Evolutionary conservation across 306 rosid species (phyloP), one percentile per base, ranked within the genome.

Genomic region (Gastrolobium bilobum): DNA sequence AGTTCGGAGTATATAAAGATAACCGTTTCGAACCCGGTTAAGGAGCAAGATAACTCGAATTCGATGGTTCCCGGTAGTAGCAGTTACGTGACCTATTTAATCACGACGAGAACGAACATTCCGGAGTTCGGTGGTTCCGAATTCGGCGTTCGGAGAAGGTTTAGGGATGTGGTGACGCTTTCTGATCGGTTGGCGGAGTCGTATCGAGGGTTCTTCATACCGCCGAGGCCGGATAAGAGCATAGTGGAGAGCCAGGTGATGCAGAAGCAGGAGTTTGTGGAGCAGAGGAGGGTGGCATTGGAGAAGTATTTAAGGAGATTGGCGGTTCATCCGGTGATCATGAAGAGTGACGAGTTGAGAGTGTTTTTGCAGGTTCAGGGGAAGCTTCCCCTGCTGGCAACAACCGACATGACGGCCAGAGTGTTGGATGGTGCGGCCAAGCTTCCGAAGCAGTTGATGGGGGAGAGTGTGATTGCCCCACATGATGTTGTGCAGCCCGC

Each of bases 231-330:
- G 52, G 98, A 95, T 66, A 95, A 95, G 91, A 93, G 86, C 76
- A 90, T 91, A 35, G 97, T 95, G 76, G 99, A 95, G 91, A 93
- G 98, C 75, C 99, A 95, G 86, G 97, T 95, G 75, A 95, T 95
- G 99, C 99, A 95, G 80, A 95, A 93, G 78, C 98, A 95, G 77
- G 99, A 95, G 74, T 95, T 95, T 53, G 98, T 95, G 79, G 99
- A 95, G 91, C 99, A 93, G 86, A 88, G 99, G 76, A 83, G 98
- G 75, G 87, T 95, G 75, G 93, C 97, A 30, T 68, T 95, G 89
- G 98, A 95, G 85, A 95, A 91, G 76, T 95, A 95, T 83, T 77
- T 95, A 73, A 68, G 92, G 79, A 86, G 92, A 69, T 44, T 95
- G 34, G 97, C 93, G 2, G 90, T 73, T 1, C 99, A 95, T 65